These are phyloP conservation scores for Bocquillonia castaneifolia DNA, from an alignment of 441 rosid genomes.

Conservation along the genomic window DNA sequence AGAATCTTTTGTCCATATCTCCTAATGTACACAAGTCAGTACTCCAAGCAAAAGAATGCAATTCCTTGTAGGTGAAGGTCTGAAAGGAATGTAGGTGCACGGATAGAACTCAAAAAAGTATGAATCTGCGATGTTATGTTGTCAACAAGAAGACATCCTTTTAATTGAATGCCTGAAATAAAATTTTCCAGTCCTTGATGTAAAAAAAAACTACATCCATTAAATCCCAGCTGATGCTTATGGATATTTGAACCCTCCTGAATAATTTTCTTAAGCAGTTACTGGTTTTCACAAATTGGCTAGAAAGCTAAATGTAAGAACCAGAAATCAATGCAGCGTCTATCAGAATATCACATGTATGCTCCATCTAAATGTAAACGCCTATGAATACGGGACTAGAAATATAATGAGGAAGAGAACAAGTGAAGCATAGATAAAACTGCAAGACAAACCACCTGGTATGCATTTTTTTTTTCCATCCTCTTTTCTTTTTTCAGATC, in stretches of 20 bases:
- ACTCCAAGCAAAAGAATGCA: neutral
- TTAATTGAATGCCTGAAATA: neutral
- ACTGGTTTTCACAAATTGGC: neutral
- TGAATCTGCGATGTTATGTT: neutral
- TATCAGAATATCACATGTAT: neutral
- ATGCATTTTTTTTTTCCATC: neutral
- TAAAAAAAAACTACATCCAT: neutral
- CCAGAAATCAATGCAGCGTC: neutral
- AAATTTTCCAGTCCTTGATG: neutral
- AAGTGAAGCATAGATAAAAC: neutral
- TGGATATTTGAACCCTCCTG: neutral
- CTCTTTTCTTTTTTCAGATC: neutral
- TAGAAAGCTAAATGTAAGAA: neutral
- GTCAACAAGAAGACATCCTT: neutral
- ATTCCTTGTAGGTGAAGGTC: neutral
- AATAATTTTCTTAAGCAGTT: slow-evolving; percentile 3
- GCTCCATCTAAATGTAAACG: neutral
- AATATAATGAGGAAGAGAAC: neutral
- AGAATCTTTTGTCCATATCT: neutral
- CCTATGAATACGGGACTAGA: too few relatives aligned
- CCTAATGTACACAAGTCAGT: too few relatives aligned
- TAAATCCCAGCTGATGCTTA: neutral
- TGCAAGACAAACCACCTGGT: neutral
- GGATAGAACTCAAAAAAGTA: neutral
- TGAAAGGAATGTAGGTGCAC: neutral